Base-by-base conservation (phyloP, 2,329 filamentous ascomycete species). In the Colletotrichum viniferum region DNA sequence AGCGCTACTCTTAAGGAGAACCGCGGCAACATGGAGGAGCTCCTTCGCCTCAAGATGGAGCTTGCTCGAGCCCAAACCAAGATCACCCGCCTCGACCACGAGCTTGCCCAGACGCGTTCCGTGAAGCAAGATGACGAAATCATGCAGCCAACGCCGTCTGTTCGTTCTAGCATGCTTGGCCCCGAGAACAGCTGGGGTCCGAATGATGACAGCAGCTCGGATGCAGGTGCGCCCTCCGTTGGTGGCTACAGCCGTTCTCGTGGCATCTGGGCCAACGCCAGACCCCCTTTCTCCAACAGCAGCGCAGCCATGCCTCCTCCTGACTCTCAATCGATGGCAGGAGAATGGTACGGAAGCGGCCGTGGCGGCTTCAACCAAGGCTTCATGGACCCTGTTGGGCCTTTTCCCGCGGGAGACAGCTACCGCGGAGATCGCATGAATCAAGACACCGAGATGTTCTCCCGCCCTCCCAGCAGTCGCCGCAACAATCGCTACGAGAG, bases 1-100 rank as follows among this genome's bases (percentile, higher is more conserved):
- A 92, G 89, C 80, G 86, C 87, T 52, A 83, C 84, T 9, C 82
- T 88, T 9, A 87, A 88, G 32, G 87, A 88, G 56, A 79, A 80
- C 70, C 81, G 83, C 63, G 82, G 85, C 68, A 85, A 86, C 36
- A 68, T 64, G 63, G 90, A 92, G 34, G 93, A 95, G 81, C 85
- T 96, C 32, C 85, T 92, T 75, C 91, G 91, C 67, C 87, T 96
- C 73, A 94, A 94, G 85, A 84, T 92, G 68, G 91, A 96, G 84
- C 90, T 96, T 67, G 92, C 93, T 58, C 89, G 92, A 76, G 94
- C 94, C 43, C 91, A 94, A 76, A 92, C 88, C 81, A 90, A 93
- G 80, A 94, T 96, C 80, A 90, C 89, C 61, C 92, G 91, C 72
- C 92, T 96, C 81, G 93, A 94, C 73, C 90, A 94, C 69, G 93